Conservation (phyloP, 208 protist genomes). For the Trypanosomatidae sp. region DNA sequence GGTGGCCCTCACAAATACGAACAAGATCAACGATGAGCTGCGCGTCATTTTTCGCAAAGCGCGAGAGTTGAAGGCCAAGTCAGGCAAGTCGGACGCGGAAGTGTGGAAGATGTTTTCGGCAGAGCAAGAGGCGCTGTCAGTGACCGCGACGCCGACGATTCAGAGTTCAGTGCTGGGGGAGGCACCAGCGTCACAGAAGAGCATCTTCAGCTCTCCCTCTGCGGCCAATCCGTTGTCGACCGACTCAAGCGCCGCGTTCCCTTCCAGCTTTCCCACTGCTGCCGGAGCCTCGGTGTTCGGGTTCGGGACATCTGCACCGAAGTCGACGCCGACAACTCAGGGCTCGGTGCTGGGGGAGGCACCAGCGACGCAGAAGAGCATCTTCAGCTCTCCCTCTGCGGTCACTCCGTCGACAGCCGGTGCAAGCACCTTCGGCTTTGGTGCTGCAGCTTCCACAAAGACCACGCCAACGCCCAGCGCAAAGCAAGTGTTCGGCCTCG, state of each 20-base stretch:
- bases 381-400: background rate
- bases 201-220: background rate
- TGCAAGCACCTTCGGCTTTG: conserved; percentile 9
- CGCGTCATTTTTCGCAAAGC: conserved; percentile 59
- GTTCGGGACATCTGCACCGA: conserved; percentile 5
- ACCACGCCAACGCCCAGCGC: background rate
- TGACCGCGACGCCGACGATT: background rate
- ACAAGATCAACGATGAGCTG: conserved; percentile 72
- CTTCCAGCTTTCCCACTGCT: background rate
- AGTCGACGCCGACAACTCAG: background rate
- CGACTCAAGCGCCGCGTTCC: conserved; percentile 8
- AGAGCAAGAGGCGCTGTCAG: conserved; percentile 1
- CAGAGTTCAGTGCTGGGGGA: background rate
- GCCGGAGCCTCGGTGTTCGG: conserved; percentile 5
- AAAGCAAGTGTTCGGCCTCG: conserved; percentile 18
- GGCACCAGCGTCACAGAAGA: background rate
- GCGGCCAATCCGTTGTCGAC: background rate
- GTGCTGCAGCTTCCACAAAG: background rate
- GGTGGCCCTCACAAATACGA: conserved; percentile 34
- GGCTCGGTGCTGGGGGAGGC: background rate
- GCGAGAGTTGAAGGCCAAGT: conserved; percentile 45
- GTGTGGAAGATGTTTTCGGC: conserved; percentile 54
- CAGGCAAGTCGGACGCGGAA: conserved; percentile 40
- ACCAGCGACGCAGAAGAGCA: conserved; percentile 1
- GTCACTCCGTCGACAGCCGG: background rate